phyloP scores from a whole-genome alignment of 2,329 filamentous ascomycete species.

The Ascochyta fabae region DNA sequence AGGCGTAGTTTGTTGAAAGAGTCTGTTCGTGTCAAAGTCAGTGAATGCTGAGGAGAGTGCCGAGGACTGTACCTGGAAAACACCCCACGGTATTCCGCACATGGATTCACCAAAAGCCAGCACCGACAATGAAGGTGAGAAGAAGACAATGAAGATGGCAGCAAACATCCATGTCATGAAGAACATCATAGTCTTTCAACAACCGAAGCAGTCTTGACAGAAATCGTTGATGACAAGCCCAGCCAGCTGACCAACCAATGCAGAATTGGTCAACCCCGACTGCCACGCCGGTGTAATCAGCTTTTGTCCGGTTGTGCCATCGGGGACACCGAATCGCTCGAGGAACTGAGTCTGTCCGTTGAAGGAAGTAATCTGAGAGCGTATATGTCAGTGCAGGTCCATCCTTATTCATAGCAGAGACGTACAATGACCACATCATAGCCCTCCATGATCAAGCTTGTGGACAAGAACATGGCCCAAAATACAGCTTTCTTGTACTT shows the following conservation, averaged over 20 bases:
- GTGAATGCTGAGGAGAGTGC: too few species aligned
- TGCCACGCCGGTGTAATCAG: slow-evolving; percentile 2
- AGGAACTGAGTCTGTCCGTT: slow-evolving; percentile 1
- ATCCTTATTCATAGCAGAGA: neutral
- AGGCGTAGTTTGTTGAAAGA: too few species aligned
- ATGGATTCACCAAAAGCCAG: too few species aligned
- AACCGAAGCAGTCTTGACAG: slow-evolving; percentile 1
- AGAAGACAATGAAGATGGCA: too few species aligned
- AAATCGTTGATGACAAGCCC: slow-evolving; percentile 1
- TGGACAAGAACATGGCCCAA: slow-evolving; percentile 9
- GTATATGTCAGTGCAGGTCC: neutral
- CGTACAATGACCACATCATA: slow-evolving; percentile 1
- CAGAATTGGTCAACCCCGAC: neutral
- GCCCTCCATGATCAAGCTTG: slow-evolving; percentile 5
- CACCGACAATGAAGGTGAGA: too few species aligned
- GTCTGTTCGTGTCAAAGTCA: too few species aligned
- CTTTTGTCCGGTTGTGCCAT: neutral
- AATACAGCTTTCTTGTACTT: slow-evolving; percentile 6
- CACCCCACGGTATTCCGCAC: too few species aligned
- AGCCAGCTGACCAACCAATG: neutral
- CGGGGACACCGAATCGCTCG: neutral
- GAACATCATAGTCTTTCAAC: neutral
- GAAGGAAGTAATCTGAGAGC: neutral
- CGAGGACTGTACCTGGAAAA: too few species aligned
- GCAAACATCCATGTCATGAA: too few species aligned